phyloP scores from a whole-genome alignment of 352 stramenopile genomes.

The Plasmopara halstedii region DNA sequence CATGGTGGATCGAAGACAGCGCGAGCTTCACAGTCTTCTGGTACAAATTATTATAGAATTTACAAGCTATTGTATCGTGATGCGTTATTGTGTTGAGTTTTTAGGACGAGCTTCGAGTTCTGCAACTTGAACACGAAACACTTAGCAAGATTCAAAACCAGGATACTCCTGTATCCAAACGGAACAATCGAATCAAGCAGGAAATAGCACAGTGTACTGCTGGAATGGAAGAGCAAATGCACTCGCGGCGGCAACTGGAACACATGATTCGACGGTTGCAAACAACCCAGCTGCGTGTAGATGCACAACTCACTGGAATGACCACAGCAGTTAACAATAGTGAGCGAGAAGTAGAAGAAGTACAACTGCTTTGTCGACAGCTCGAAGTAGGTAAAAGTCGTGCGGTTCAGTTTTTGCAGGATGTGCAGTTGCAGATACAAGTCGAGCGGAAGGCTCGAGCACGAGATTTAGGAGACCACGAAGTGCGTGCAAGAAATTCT shows the following conservation, averaged over 20 bases:
- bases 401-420: constrained; percentile 70
- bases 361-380: constrained; percentile 66
- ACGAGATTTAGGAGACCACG: constrained; percentile 61
- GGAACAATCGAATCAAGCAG: constrained; percentile 55
- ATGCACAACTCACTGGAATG: constrained; percentile 65
- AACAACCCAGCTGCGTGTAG: constrained; percentile 61
- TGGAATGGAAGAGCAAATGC: constrained; percentile 78
- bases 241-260: constrained; percentile 58
- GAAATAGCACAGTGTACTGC: constrained; percentile 61
- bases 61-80: neutral
- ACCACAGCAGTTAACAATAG: constrained; percentile 56
- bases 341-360: constrained; percentile 54
- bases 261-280: constrained; percentile 78
- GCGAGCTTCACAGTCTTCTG: constrained; percentile 54
- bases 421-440: constrained; percentile 70
- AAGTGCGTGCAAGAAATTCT: constrained; percentile 72
- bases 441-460: constrained; percentile 53
- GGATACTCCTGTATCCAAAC: constrained; percentile 65
- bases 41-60: constrained; percentile 10
- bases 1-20: constrained; percentile 47
- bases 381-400: constrained; percentile 68
- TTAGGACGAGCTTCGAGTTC: constrained; percentile 55
- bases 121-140: constrained; percentile 65
- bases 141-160: constrained; percentile 71
- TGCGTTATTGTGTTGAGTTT: neutral